Evolutionary conservation across 345 rosid genomes (phyloP), one percentile per base, ranked within the genome.

Genomic region (Sisymbrium irio): DNA sequence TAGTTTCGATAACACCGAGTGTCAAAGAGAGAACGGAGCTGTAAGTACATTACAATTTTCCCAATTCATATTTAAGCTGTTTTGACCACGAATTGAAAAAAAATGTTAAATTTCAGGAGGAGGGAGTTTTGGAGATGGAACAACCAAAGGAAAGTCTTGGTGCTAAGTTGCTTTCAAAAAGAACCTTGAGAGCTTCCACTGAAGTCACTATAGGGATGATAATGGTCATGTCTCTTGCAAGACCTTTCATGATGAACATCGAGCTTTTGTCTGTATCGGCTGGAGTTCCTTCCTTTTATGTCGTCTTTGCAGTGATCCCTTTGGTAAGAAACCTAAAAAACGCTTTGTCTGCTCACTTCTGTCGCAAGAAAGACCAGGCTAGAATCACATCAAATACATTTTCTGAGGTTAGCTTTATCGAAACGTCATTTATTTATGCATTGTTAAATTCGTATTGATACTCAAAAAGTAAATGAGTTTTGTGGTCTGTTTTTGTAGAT

Each of bases 271-370:
- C 75, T 1, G 28, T 32, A 57, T 71, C 77, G 0, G 76, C 55
- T 22, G 77, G 80, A 49, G 62, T 71, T 71, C 77, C 80, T 47
- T 77, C 80, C 4, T 77, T 77, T 9, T 77, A 71, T 20, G 51
- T 65, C 40, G 76, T 65, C 6, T 77, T 71, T 65, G 56, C 18
- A 15, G 72, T 51, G 14, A 71, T 77, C 13, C 67, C 77, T 28
- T 65, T 77, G 57, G 67, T 72, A 46, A 56, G 67, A 58, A 77
- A 77, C 62, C 3, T 71, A 20, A 77, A 58, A 35, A 39, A 57
- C 5, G 73, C 73, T 17, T 58, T 77, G 65, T 71, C 77, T 30
- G 72, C 73, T 45, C 72, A 71, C 62, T 71, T 64, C 40, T 65
- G 77, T 17, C 72, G 62, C 40, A 64, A 27, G 40, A 58, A 46